Conservation (phyloP, 2,329 filamentous ascomycete species). For the Celoporthe dispersa region DNA sequence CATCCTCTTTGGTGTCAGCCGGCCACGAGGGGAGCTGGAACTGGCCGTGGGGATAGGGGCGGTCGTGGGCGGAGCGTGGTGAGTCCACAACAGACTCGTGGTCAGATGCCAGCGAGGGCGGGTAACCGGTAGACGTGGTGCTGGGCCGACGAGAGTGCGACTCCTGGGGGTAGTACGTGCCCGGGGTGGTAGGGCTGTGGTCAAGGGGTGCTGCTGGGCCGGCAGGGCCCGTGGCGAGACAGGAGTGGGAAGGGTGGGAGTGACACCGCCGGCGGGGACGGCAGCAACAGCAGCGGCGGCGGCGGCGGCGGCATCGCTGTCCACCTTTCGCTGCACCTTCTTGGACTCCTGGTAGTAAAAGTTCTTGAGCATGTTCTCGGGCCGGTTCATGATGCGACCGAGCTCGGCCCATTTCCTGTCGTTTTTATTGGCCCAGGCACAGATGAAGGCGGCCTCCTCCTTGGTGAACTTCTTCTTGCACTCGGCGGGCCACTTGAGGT, state of each 20-base stretch:
- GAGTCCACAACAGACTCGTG: conserved; percentile 49
- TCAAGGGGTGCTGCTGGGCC: neutral
- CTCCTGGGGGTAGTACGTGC: neutral
- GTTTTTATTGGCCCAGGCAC: conserved; percentile 74
- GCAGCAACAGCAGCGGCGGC: neutral
- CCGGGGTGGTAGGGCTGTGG: neutral
- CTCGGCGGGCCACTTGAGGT: conserved; percentile 63
- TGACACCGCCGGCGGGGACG: neutral
- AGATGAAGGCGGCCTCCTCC: conserved; percentile 74
- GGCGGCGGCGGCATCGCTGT: neutral
- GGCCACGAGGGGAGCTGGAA: conserved; percentile 1
- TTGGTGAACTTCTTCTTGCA: conserved; percentile 55
- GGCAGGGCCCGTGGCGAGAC: neutral
- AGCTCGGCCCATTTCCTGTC: conserved; percentile 94
- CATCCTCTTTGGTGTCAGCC: neutral
- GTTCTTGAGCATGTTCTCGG: conserved; percentile 94
- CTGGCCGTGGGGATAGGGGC: conserved; percentile 19
- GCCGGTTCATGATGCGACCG: conserved; percentile 76
- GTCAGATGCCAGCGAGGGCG: conserved; percentile 73
- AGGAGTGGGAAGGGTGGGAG: neutral
- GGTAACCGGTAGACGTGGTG: conserved; percentile 15
- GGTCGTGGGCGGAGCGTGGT: conserved; percentile 1
- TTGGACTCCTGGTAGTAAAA: conserved; percentile 65
- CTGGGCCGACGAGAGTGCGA: conserved; percentile 9
- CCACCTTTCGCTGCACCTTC: conserved; percentile 16